phyloP scores from a whole-genome alignment of 345 rosid genomes.

The Salix purpurea region DNA sequence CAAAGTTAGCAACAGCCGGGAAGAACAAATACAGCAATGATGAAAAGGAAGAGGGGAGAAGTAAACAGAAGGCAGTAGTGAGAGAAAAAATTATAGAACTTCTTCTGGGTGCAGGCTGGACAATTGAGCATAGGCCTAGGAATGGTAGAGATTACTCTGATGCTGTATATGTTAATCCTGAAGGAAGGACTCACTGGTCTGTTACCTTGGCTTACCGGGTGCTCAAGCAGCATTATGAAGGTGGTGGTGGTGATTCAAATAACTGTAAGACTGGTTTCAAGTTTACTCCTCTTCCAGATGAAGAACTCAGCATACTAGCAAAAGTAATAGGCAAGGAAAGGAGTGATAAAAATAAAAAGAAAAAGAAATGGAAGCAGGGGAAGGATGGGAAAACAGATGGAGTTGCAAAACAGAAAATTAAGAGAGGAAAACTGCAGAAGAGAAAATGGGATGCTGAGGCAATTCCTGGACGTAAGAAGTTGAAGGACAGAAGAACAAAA shows the following conservation, averaged over 20 bases:
- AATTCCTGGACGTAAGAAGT: slow-evolving; percentile 13
- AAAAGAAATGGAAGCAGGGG: slow-evolving; percentile 27
- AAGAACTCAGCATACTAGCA: slow-evolving; percentile 54
- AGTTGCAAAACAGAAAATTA: slow-evolving; percentile 27
- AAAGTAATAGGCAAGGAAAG: slow-evolving; percentile 45
- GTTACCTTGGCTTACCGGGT: slow-evolving; percentile 73
- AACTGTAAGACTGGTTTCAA: slow-evolving; percentile 42
- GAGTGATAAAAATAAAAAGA: slow-evolving; percentile 51
- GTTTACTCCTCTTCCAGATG: slow-evolving; percentile 63
- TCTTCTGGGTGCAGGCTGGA: slow-evolving; percentile 87
- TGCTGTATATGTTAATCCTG: slow-evolving; percentile 91
- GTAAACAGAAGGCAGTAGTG: slow-evolving; percentile 27
- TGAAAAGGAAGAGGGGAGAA: slow-evolving; percentile 20
- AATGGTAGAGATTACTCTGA: slow-evolving; percentile 50
- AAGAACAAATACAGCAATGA: slow-evolving; percentile 9
- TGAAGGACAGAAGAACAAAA: slow-evolving; percentile 30
- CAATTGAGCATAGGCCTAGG: slow-evolving; percentile 71
- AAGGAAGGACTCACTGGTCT: slow-evolving; percentile 95
- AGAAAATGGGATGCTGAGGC: slow-evolving; percentile 27
- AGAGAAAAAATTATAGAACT: slow-evolving; percentile 65
- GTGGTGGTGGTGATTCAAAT: slow-evolving; percentile 28
- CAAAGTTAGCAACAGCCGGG: slow-evolving; percentile 17
- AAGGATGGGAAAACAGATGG: slow-evolving; percentile 14
- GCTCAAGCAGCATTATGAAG: slow-evolving; percentile 53
- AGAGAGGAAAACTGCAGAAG: slow-evolving; percentile 27